Percentiles rank a stretch among this genome's conserved stretches.
phyloP scores from a whole-genome alignment of 1,284 basidiomycete genomes.

The Calocybe gambosa region DNA sequence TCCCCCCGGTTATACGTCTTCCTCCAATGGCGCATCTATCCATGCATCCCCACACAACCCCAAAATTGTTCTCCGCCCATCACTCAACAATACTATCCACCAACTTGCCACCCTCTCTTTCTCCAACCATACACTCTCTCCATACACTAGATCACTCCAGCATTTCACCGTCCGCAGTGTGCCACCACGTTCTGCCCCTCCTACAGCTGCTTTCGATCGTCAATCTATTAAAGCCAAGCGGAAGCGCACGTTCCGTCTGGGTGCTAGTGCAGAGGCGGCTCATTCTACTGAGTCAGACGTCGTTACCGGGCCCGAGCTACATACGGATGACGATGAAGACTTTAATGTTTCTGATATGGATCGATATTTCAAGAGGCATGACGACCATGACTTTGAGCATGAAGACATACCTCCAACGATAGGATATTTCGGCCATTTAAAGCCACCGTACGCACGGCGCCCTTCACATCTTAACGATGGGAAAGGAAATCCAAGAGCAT shows the following conservation, averaged over 20 bases:
- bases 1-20: conserved; percentile 16
- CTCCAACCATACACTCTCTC: conserved; percentile 87
- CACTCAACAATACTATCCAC: conserved; percentile 67
- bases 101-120: conserved; percentile 79
- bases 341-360: conserved; percentile 76
- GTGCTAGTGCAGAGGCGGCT: conserved; percentile 25
- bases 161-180: conserved; percentile 89
- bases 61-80: conserved; percentile 66
- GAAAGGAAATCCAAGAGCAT: no score
- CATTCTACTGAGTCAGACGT: conserved; percentile 12
- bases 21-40: conserved; percentile 13
- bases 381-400: conserved; percentile 20
- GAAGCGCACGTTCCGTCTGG: conserved; percentile 68
- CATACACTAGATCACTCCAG: conserved; percentile 81
- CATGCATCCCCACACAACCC: conserved; percentile 34
- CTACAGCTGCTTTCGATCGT: conserved; percentile 30
- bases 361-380: conserved; percentile 59
- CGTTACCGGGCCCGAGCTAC: conserved; percentile 1
- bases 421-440: neutral
- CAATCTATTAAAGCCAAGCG: conserved; percentile 67
- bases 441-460: neutral
- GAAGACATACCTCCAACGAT: conserved; percentile 7
- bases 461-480: conserved; percentile 4
- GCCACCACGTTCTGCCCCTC: conserved; percentile 42
- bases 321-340: conserved; percentile 22